These are phyloP conservation scores for Metroxylon sagu DNA, from an alignment of 176 grass and related monocot species.

Conservation along the genomic window DNA sequence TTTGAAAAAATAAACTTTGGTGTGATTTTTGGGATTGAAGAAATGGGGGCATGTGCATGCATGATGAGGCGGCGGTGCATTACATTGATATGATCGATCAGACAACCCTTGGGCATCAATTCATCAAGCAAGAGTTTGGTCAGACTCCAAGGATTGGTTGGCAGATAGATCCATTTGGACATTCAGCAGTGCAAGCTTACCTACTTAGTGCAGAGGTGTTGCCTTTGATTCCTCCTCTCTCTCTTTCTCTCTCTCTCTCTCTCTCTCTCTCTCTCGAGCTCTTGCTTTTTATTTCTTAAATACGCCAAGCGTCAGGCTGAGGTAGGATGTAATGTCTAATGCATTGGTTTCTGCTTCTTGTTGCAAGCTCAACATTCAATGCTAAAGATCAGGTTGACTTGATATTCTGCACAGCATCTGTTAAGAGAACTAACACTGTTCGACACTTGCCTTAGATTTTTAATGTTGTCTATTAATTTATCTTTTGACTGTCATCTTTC, in stretches of 20 bases:
- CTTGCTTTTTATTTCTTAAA: conserved; percentile 8
- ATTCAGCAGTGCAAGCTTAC: conserved; percentile 90
- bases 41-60: conserved; percentile 97
- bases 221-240: conserved; percentile 8
- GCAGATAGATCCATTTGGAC: conserved; percentile 94
- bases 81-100: conserved; percentile 98
- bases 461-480: no score
- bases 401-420: no score
- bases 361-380: no score
- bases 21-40: conserved; percentile 18
- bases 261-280: conserved; percentile 4
- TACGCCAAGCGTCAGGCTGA: neutral
- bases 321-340: conserved; percentile 4
- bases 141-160: conserved; percentile 77
- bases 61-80: conserved; percentile 77
- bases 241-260: conserved; percentile 3
- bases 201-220: conserved; percentile 71
- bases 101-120: conserved; percentile 77
- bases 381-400: no score
- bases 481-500: no score
- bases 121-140: conserved; percentile 71
- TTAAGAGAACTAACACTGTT: no score
- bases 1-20: neutral
- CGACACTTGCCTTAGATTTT: no score
- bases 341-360: no score